Conservation (phyloP, 2,329 filamentous ascomycete genomes). For the Zymoseptoria ardabiliae region DNA sequence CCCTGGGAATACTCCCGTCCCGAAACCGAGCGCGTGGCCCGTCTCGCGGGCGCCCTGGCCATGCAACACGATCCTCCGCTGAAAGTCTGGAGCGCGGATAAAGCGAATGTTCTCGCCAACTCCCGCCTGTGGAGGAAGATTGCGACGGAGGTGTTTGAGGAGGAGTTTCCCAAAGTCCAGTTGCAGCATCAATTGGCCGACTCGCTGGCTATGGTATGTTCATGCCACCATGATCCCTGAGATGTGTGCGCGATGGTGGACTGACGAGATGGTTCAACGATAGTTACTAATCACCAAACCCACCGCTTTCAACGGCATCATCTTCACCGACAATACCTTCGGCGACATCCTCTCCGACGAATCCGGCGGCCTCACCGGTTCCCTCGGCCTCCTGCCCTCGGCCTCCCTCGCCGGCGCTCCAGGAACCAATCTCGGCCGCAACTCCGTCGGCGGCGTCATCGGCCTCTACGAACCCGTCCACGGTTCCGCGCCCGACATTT, state of each 20-base stretch:
- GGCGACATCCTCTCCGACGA: slow-evolving; percentile 44
- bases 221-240: too few species aligned
- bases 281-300: slow-evolving; percentile 37
- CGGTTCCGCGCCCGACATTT: slow-evolving; percentile 29
- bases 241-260: too few species aligned
- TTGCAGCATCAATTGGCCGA: slow-evolving; percentile 43
- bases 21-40: slow-evolving; percentile 43
- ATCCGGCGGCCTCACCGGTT: slow-evolving; percentile 41
- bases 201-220: slow-evolving; percentile 40
- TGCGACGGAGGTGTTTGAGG: slow-evolving; percentile 35
- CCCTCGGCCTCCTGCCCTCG: slow-evolving; percentile 40
- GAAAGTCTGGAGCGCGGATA: slow-evolving; percentile 44
- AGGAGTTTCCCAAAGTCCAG: slow-evolving; percentile 39
- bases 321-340: slow-evolving; percentile 44
- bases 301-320: slow-evolving; percentile 42
- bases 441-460: slow-evolving; percentile 36
- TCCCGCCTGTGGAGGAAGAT: slow-evolving; percentile 44
- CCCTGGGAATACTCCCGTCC: slow-evolving; percentile 40
- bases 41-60: slow-evolving; percentile 42
- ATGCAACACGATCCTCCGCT: slow-evolving; percentile 31
- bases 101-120: slow-evolving; percentile 48
- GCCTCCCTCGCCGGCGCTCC: slow-evolving; percentile 30
- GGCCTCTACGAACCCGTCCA: slow-evolving; percentile 31
- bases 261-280: too few species aligned
- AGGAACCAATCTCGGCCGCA: slow-evolving; percentile 20